These are phyloP conservation scores for Lachancea meyersii DNA, from an alignment of 805 yeast species.

Conservation along the genomic window DNA sequence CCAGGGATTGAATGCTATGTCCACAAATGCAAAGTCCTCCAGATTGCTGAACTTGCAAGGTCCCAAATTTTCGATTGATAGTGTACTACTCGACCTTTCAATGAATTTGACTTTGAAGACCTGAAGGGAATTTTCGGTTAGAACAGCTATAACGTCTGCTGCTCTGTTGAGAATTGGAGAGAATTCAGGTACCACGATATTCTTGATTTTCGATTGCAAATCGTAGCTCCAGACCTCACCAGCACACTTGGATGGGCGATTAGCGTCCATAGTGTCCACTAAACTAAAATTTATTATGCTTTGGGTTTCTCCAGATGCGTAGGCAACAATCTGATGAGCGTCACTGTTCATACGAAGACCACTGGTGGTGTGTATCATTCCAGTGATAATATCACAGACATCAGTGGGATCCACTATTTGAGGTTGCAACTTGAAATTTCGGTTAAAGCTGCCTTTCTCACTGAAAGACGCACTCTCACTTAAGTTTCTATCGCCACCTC, in stretches of 20 bases:
- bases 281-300: conserved; percentile 18
- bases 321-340: conserved; percentile 19
- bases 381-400: conserved; percentile 14
- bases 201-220: conserved; percentile 37
- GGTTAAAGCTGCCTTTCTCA: neutral
- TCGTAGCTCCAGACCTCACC: conserved; percentile 14
- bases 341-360: conserved; percentile 21
- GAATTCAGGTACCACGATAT: conserved; percentile 33
- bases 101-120: conserved; percentile 29
- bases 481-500: neutral
- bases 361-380: conserved; percentile 21
- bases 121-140: conserved; percentile 35
- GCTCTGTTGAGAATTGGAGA: conserved; percentile 19
- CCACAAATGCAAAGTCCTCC: conserved; percentile 37
- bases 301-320: conserved; percentile 17
- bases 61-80: conserved; percentile 17
- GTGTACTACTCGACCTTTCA: conserved; percentile 8
- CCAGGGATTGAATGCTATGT: conserved; percentile 42
- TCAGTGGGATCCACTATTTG: conserved; percentile 21
- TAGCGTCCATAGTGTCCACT: neutral
- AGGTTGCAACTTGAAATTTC: neutral
- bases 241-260: neutral
- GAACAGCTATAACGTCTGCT: conserved; percentile 32
- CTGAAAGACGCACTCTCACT: neutral
- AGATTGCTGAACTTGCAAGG: conserved; percentile 24